Evolutionary conservation across 257 asterid species (phyloP).

Genomic region (Thymus quinquecostatus): DNA sequence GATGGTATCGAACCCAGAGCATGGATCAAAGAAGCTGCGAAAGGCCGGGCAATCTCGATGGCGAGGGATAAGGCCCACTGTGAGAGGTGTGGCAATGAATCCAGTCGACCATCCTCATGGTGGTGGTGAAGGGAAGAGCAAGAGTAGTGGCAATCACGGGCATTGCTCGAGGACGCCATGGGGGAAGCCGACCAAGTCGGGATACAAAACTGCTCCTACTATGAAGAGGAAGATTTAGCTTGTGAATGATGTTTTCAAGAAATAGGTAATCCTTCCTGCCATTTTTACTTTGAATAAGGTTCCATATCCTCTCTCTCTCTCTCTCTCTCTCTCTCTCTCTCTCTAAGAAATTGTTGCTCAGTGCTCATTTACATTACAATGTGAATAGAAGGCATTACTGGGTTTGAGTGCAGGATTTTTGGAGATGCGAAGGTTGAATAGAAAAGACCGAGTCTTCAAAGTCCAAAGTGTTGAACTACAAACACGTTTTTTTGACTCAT

Average conservation of each 20-base stretch:
- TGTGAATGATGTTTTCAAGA: not conserved
- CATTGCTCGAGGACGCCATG: conserved; percentile 66
- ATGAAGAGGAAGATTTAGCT: conserved; percentile 57
- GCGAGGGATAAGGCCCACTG: conserved; percentile 76
- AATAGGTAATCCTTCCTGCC: not conserved
- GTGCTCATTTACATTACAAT: too few relatives aligned
- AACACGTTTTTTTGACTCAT: conserved; percentile 7
- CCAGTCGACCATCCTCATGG: conserved; percentile 91
- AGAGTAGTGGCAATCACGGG: conserved; percentile 83
- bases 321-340: too few relatives aligned
- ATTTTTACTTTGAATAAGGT: not conserved
- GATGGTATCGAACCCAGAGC: conserved; percentile 59
- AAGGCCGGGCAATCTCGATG: conserved; percentile 88
- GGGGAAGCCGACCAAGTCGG: conserved; percentile 90
- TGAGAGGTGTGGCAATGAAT: conserved; percentile 95
- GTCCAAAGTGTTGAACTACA: conserved; percentile 21
- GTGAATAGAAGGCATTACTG: too few relatives aligned
- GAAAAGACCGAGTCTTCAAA: conserved; percentile 2
- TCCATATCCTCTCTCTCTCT: too few relatives aligned
- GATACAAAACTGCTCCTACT: conserved; percentile 76
- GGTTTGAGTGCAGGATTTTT: too few relatives aligned
- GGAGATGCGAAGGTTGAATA: not conserved
- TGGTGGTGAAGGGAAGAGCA: conserved; percentile 94
- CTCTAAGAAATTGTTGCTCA: too few relatives aligned
- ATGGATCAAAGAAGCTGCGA: conserved; percentile 62